Conservation (phyloP, 805 yeast species). For the Kodamaea neixiangensis region DNA sequence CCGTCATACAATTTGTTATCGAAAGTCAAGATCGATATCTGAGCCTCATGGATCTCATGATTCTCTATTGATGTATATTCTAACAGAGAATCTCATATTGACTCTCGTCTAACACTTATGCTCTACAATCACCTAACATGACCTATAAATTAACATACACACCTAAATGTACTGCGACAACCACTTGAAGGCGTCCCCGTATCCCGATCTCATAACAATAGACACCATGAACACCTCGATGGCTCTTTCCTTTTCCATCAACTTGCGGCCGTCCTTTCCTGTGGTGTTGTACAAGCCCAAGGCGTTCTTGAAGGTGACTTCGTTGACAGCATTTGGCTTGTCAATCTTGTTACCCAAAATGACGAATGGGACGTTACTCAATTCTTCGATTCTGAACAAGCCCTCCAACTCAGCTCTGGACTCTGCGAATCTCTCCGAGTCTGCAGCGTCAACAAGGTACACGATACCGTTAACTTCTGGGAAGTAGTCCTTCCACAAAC, state of each 20-base stretch:
- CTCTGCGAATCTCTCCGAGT: constrained; percentile 92
- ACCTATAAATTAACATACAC: constrained; percentile 1
- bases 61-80: no score
- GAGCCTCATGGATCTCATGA: no score
- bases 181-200: constrained; percentile 98
- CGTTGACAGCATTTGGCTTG: constrained; percentile 90
- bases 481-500: constrained; percentile 99
- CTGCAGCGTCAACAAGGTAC: constrained; percentile 95
- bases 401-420: constrained; percentile 94
- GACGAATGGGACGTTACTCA: constrained; percentile 85
- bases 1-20: no score
- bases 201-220: constrained; percentile 97
- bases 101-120: no score
- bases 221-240: constrained; percentile 97
- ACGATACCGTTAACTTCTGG: constrained; percentile 99
- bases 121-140: neutral
- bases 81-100: no score
- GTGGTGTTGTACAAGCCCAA: constrained; percentile 87
- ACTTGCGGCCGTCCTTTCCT: constrained; percentile 72
- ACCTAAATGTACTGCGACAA: constrained; percentile 88
- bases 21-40: no score
- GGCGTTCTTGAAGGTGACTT: constrained; percentile 88
- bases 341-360: constrained; percentile 97
- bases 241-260: constrained; percentile 78
- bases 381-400: constrained; percentile 88